Evolutionary conservation across 257 asterid species (phyloP), one percentile per base, ranked within the genome.

Genomic region (Cordia subcordata): DNA sequence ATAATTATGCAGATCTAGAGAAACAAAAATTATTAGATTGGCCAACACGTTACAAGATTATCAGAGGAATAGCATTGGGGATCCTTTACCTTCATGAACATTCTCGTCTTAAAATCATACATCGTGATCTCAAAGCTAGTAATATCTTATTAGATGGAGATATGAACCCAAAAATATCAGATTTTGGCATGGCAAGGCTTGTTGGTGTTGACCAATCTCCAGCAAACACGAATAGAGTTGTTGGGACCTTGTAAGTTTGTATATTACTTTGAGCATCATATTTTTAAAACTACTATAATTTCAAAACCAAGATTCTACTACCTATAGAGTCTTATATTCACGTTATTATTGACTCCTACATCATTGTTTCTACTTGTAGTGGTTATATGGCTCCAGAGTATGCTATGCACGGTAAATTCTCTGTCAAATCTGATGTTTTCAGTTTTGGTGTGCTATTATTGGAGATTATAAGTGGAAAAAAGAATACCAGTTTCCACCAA

Each of bases 341-440:
- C 13, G 21, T 2, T 1, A 13, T 5, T 23, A 4, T 1, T 10
- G 32, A 45, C n/a, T 15, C 13, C 10, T 14, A 21, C 44, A 1
- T 0, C 11, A 13, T 12, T 55, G 6, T 23, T 27, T 58, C 38
- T 60, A 17, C 23, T 8, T 33, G 60, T 40, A 73, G 79, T 46
- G 79, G 74, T 8, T 73, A 63, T 32, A 73, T 73, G 74, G 53
- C 78, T 21, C 74, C 74, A 0, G 78, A 73, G 63, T 73, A 58
- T 44, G 71, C 72, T 4, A 58, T 68, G 68, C 62, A 63, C 20
- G 79, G 75, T 5, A 8, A 53, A 10, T 63, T 53, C 53, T 73
- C 79, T 0, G 20, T 45, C n/a, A 73, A 73, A 32, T 73, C 75
- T 13, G 75, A 73, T 51, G 75, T 68, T 0, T 68, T 63, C 15